Evolutionary conservation across 495 filamentous ascomycete species (phyloP).

Genomic region (Aspergillus funiculosus): DNA sequence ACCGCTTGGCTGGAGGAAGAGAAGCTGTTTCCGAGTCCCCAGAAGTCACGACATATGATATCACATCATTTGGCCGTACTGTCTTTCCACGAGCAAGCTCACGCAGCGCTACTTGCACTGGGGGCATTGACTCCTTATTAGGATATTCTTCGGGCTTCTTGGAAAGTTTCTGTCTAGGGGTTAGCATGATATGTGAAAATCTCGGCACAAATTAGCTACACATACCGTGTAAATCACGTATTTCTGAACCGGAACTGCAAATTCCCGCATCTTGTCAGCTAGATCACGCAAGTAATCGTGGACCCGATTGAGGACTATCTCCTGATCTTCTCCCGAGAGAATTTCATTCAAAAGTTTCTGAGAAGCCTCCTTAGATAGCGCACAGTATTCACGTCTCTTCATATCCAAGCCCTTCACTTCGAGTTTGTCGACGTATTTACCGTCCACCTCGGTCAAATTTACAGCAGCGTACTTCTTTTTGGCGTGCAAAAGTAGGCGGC

Average conservation of each 20-base stretch:
- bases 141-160: constrained; percentile 91
- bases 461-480: constrained; percentile 99
- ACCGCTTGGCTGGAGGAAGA: constrained; percentile 75
- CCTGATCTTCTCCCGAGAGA: constrained; percentile 86
- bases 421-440: constrained; percentile 87
- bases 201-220: not conserved
- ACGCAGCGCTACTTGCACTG: constrained; percentile 87
- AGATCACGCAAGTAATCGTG: constrained; percentile 88
- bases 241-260: constrained; percentile 65
- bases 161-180: constrained; percentile 63
- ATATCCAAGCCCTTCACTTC: constrained; percentile 99
- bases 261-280: constrained; percentile 73
- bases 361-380: constrained; percentile 88
- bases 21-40: constrained; percentile 58
- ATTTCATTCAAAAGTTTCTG: constrained; percentile 78
- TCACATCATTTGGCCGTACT: constrained; percentile 88
- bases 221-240: constrained; percentile 89
- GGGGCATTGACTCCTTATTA: constrained; percentile 90
- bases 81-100: constrained; percentile 82
- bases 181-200: constrained; percentile 10
- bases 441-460: constrained; percentile 83
- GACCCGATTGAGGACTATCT: constrained; percentile 79
- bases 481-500: constrained; percentile 84
- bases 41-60: constrained; percentile 88
- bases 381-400: constrained; percentile 93